Conservation (phyloP, 148 eudicot species). For the Rhododendron mucronatum region DNA sequence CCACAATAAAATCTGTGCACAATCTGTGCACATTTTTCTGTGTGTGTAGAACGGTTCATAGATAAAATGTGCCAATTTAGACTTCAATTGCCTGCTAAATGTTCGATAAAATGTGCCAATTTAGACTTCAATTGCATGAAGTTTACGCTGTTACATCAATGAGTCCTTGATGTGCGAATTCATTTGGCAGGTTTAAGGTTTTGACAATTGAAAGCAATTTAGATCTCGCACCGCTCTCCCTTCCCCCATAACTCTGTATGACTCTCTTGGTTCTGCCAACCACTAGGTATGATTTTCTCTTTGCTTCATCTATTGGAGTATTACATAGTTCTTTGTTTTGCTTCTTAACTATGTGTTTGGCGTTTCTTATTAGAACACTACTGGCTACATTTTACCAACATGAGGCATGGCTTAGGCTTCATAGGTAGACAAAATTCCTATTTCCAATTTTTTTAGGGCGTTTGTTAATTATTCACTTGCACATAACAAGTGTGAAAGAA, state of each 20-base stretch:
- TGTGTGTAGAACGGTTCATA: too few relatives aligned
- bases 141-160: too few relatives aligned
- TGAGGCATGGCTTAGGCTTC: neutral
- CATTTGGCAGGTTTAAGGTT: too few relatives aligned
- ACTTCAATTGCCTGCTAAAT: too few relatives aligned
- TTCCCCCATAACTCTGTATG: neutral
- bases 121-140: too few relatives aligned
- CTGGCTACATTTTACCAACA: neutral
- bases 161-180: too few relatives aligned
- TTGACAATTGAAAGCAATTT: too few relatives aligned
- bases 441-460: too few relatives aligned
- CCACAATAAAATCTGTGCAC: too few relatives aligned
- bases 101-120: too few relatives aligned
- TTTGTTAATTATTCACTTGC: neutral
- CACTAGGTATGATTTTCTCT: neutral
- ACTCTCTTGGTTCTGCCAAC: neutral
- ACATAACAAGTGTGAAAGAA: neutral
- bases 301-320: neutral
- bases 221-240: neutral
- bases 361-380: neutral
- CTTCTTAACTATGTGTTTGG: neutral
- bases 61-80: too few relatives aligned
- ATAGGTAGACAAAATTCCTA: neutral
- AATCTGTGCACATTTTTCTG: too few relatives aligned
- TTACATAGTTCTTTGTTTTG: neutral